Conservation (phyloP, 805 yeast species). For the Komagataella ulmi region DNA sequence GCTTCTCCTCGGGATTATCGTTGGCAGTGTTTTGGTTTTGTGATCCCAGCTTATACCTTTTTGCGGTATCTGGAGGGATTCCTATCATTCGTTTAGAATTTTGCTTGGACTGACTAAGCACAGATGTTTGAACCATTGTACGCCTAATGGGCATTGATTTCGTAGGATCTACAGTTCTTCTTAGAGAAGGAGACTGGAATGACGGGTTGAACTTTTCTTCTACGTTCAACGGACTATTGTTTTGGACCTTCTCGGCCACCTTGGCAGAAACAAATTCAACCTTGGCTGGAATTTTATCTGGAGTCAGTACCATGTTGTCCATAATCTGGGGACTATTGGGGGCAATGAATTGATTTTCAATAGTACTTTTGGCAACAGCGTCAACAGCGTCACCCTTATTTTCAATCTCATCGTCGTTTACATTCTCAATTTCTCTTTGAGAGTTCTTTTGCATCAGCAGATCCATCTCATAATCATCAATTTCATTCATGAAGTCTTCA, state of each 20-base stretch:
- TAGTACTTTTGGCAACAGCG: not conserved
- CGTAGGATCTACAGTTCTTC: constrained; percentile 52
- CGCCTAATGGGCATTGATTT: constrained; percentile 53
- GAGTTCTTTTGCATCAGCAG: constrained; percentile 2
- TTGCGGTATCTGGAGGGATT: not conserved
- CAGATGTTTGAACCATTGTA: constrained; percentile 7
- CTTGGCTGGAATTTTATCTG: constrained; percentile 6
- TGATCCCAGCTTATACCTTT: not conserved
- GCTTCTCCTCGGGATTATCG: not conserved
- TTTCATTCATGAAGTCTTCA: constrained; percentile 8
- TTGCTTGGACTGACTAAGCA: constrained; percentile 1
- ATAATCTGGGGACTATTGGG: constrained; percentile 1
- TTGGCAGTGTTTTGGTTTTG: not conserved
- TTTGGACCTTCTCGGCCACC: constrained; percentile 43
- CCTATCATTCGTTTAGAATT: constrained; percentile 1
- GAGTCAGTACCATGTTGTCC: not conserved
- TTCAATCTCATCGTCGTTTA: not conserved
- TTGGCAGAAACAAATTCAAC: constrained; percentile 50
- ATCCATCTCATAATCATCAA: constrained; percentile 16
- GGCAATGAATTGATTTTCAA: not conserved
- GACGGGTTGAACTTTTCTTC: constrained; percentile 40
- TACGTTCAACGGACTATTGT: constrained; percentile 22
- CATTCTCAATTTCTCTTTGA: not conserved
- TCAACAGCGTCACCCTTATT: not conserved
- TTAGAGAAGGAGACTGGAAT: constrained; percentile 40